Evolutionary conservation across 202 grass and related monocot species (phyloP), one percentile per base, ranked within the genome.

Genomic region (Brachypodium distachyon): DNA sequence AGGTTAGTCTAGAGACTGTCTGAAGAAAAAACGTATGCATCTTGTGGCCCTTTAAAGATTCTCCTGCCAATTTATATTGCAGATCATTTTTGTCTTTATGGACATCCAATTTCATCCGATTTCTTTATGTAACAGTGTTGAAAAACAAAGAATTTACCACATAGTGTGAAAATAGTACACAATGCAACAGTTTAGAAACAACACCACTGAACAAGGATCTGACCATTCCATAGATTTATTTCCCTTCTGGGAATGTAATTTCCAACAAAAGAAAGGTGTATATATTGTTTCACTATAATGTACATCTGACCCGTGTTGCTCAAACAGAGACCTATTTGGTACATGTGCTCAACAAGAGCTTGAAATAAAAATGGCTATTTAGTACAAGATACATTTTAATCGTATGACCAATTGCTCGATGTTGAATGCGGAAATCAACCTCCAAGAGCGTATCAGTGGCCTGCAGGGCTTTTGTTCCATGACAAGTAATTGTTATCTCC

Each of bases 401-500:
- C 57, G 75, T 50, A 82, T 73, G 55, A 32, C 57, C 32, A 75
- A 52, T 19, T 37, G 47, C 39, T 84, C 61, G 22, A 81, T 13
- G 23, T 48, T 48, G 18, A 71, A 72, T 41, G 22, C 38, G 27
- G 39, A 82, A 47, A 28, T 42, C 57, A 29, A 66, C 55, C 57
- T 74, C n/a, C n/a, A 47, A n/a, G 28, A 46, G 50, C 7, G 4
- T 34, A 51, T 87, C 55, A 89, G 21, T 48, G 61, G 26, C 66
- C 79, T 23, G 68, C 63, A 48, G 82, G 72, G 68, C 54, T 41
- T 80, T 82, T 88, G 72, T 93, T 93, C 91, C 91, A 93, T 73
- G 91, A 93, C 70, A 93, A 77, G 50, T 93, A 87, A 48, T 84
- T 83, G 37, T 67, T 87, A 64, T 90, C 85, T 50, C 91, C 91